Conservation (phyloP, 139 green algal genomes). For the Pleodorina starrii region DNA sequence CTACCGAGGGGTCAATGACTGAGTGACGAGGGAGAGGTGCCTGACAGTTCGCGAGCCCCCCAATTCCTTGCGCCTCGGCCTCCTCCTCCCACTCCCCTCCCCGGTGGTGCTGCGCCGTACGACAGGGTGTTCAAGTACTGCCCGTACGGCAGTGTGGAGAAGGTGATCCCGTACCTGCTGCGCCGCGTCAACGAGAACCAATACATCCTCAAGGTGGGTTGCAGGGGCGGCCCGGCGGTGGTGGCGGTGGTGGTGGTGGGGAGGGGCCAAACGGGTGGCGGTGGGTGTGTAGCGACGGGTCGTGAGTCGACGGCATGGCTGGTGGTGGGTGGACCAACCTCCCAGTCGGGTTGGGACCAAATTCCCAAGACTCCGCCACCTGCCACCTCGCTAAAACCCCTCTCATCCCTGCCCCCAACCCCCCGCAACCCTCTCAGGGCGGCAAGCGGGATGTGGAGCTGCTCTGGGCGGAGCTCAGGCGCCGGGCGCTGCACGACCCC, state of each 20-base stretch:
- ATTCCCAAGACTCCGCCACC: no score
- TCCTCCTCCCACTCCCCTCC: no score
- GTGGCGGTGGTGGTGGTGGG: not conserved
- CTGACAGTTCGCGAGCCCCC: no score
- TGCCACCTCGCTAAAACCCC: not conserved
- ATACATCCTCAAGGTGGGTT: conserved; percentile 60
- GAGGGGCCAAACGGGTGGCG: not conserved
- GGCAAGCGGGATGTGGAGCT: conserved; percentile 39
- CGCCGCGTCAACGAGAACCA: conserved; percentile 84
- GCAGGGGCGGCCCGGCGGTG: not conserved
- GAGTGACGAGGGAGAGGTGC: no score
- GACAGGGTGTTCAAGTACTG: conserved; percentile 85
- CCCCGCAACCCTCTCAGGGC: not conserved
- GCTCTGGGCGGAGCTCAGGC: conserved; percentile 31
- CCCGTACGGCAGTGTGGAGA: conserved; percentile 80
- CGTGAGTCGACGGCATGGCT: not conserved
- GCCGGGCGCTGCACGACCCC: conserved; percentile 29
- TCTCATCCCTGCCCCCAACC: not conserved
- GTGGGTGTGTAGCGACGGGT: not conserved
- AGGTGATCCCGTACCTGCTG: conserved; percentile 87
- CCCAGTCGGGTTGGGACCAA: not conserved
- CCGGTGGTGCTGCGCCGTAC: no score
- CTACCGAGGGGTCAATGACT: no score
- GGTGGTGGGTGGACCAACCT: not conserved
- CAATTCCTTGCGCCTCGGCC: no score